Evolutionary conservation across 345 rosid genomes (phyloP).

Genomic region (Passiflora organensis): DNA sequence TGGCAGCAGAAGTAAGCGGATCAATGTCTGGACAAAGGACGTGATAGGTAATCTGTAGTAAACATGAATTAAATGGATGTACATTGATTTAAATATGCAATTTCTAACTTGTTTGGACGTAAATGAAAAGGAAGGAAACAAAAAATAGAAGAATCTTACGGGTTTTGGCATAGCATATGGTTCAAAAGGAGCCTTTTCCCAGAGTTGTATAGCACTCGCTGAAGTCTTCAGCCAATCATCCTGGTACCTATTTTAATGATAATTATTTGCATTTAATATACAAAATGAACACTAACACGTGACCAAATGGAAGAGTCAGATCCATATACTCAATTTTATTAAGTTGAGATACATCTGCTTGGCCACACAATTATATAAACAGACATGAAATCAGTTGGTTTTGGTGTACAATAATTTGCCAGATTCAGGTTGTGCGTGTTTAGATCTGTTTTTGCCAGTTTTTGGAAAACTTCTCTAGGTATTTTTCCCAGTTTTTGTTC

Average conservation of each 20-base stretch:
- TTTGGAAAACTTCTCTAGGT: too few species aligned
- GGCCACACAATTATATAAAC: too few species aligned
- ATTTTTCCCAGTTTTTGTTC: too few species aligned
- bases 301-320: background rate
- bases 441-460: too few species aligned
- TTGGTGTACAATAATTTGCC: too few species aligned
- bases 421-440: too few species aligned
- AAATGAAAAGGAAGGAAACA: conserved; percentile 1
- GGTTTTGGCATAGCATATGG: conserved; percentile 84
- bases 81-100: conserved; percentile 1
- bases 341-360: too few species aligned
- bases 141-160: conserved; percentile 39
- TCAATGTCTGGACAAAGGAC: conserved; percentile 95
- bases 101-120: conserved; percentile 5
- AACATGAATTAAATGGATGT: conserved; percentile 17
- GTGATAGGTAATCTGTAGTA: conserved; percentile 66
- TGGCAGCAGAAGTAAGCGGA: conserved; percentile 84
- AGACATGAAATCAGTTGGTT: too few species aligned
- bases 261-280: background rate
- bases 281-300: too few species aligned
- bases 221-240: conserved; percentile 98
- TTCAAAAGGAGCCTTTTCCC: conserved; percentile 99
- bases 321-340: too few species aligned
- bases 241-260: conserved; percentile 62
- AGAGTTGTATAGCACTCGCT: conserved; percentile 65